These are phyloP conservation scores for Aspergillus neotritici DNA, from an alignment of 2,329 filamentous ascomycete species.

Conservation along the genomic window DNA sequence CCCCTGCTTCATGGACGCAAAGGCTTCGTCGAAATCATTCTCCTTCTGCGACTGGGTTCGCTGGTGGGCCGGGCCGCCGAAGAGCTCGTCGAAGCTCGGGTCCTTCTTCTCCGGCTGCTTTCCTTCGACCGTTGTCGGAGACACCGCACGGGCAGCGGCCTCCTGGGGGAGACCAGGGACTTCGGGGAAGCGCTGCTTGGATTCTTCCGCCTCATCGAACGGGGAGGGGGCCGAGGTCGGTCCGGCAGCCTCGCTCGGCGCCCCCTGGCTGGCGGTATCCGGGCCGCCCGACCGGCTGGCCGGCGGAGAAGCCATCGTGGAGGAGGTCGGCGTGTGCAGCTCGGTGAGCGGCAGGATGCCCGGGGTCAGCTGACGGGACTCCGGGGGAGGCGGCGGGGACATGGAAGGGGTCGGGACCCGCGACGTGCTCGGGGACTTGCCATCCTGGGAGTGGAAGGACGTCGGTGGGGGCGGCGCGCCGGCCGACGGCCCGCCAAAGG, in stretches of 20 bases:
- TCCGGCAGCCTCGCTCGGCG: slow-evolving; percentile 14
- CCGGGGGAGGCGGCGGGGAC: slow-evolving; percentile 50
- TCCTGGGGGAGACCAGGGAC: slow-evolving; percentile 15
- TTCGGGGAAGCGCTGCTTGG: slow-evolving; percentile 18
- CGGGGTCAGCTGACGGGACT: slow-evolving; percentile 72
- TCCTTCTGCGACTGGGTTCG: slow-evolving; percentile 43
- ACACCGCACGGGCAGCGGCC: slow-evolving; percentile 42
- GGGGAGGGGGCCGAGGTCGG: slow-evolving; percentile 20
- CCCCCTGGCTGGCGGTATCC: slow-evolving; percentile 44
- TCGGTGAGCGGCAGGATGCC: slow-evolving; percentile 66
- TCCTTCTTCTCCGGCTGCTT: slow-evolving; percentile 28
- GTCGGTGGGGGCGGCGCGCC: slow-evolving; percentile 48
- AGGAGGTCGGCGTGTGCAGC: slow-evolving; percentile 66
- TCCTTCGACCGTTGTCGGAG: slow-evolving; percentile 26
- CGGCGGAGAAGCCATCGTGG: slow-evolving; percentile 70
- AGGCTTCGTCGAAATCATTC: slow-evolving; percentile 45
- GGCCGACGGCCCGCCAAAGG: slow-evolving; percentile 45
- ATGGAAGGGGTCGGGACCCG: slow-evolving; percentile 56
- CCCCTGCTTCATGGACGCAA: slow-evolving; percentile 44
- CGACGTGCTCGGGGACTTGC: slow-evolving; percentile 42
- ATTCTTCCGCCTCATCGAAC: slow-evolving; percentile 28
- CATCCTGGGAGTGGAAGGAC: slow-evolving; percentile 54
- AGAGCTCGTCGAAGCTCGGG: slow-evolving; percentile 43
- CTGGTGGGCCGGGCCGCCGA: slow-evolving; percentile 39
- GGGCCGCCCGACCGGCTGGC: slow-evolving; percentile 55